Evolutionary conservation across 495 filamentous ascomycete genomes (phyloP), one percentile per base, ranked within the genome.

Genomic region (Neurospora hispaniola): DNA sequence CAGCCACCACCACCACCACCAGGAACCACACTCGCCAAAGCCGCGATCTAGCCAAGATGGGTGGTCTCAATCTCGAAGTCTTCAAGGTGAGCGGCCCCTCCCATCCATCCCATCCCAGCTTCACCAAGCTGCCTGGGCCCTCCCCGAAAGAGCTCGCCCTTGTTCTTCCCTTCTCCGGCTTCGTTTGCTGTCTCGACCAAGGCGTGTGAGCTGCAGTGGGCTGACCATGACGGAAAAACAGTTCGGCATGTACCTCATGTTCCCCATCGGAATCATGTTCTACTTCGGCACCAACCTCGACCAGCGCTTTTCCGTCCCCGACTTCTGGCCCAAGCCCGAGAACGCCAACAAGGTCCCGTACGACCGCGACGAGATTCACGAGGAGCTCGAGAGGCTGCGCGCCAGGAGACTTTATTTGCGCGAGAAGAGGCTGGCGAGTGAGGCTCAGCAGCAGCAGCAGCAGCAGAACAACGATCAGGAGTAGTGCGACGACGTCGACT

Each of bases 241-340:
- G 94, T 98, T 98, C 84, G 94, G 94, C 84, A 92, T 95, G 87
- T 99, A 98, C 85, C 91, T 99, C 83, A 90, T 98, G 86, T 98
- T 99, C 84, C 96, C 96, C 31, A 98, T 99, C 77, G 94, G 92
- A 74, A 93, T 96, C 85, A 99, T 99, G 96, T 99, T 97, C 86
- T 99, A 99, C 84, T 99, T 98, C 85, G 96, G 96, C 80, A 97
- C 94, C 59, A 99, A 99, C 81, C 92, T 99, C 74, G 96, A 99
- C 82, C 87, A 89, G 71, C 91, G 92, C 73, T 99, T 99, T 85
- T 79, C 86, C 62, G 92, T 97, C 2, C 89, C 91, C 14, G 91
- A 91, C 73, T 99, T 99, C 87, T 99, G 96, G 96, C 96, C 96
- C 31, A 92, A 90, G 76, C 85, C 89, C 42, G 91, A 92, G 74